Percentiles rank a stretch among this genome's conserved stretches.
Conservation (phyloP, 2,329 filamentous ascomycete genomes). For the Zalaria obscura region DNA sequence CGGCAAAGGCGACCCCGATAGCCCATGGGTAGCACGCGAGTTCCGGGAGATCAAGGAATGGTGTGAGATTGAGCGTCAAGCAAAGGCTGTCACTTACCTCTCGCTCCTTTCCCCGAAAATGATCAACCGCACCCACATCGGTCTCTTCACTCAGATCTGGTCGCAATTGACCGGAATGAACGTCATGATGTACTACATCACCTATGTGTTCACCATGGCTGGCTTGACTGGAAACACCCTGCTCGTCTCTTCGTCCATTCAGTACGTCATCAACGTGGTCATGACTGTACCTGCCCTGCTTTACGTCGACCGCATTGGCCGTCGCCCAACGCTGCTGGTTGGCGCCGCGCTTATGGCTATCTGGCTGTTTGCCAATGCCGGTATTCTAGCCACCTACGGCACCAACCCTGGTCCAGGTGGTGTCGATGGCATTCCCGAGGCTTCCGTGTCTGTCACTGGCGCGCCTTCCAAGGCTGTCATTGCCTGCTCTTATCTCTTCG, state of each 20-base stretch:
- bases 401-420: slow-evolving; percentile 21
- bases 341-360: slow-evolving; percentile 51
- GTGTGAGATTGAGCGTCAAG: slow-evolving; percentile 55
- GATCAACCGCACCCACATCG: slow-evolving; percentile 59
- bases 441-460: slow-evolving; percentile 24
- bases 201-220: slow-evolving; percentile 59
- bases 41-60: slow-evolving; percentile 57
- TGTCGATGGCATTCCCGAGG: slow-evolving; percentile 25
- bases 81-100: slow-evolving; percentile 53
- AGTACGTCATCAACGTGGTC: slow-evolving; percentile 66
- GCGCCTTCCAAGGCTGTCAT: slow-evolving; percentile 38
- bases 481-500: slow-evolving; percentile 59
- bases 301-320: slow-evolving; percentile 63
- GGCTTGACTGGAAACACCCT: slow-evolving; percentile 40
- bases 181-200: slow-evolving; percentile 40
- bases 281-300: slow-evolving; percentile 66
- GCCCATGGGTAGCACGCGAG: slow-evolving; percentile 49
- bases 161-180: slow-evolving; percentile 66
- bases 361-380: slow-evolving; percentile 49
- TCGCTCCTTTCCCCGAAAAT: slow-evolving; percentile 62
- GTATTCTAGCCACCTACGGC: slow-evolving; percentile 47
- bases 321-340: slow-evolving; percentile 51
- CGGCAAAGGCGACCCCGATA: slow-evolving; percentile 20
- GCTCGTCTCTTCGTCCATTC: slow-evolving; percentile 53
- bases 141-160: slow-evolving; percentile 63